These are phyloP conservation scores for Odontarrhena argentea DNA, from an alignment of 345 rosid genomes.

Conservation along the genomic window DNA sequence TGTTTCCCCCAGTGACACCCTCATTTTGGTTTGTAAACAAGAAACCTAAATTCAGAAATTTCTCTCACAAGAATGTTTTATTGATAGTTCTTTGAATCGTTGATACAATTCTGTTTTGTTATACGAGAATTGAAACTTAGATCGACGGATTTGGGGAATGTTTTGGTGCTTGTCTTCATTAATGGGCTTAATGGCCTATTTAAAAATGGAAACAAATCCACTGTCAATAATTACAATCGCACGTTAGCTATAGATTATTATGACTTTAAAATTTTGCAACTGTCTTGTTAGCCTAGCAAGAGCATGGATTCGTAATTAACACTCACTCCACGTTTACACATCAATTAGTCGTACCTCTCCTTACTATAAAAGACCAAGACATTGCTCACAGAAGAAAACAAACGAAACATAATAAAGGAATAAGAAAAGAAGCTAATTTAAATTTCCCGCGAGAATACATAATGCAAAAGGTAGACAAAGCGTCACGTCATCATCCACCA, in stretches of 20 bases:
- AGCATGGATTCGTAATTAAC: constrained; percentile 19
- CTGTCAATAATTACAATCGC: not conserved
- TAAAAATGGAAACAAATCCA: not conserved
- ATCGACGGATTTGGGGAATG: no score
- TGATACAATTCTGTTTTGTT: no score
- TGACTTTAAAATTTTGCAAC: not conserved
- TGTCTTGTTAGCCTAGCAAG: not conserved
- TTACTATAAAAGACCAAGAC: no score
- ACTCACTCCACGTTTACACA: not conserved
- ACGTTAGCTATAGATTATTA: not conserved
- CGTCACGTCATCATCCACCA: not conserved
- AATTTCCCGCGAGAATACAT: not conserved
- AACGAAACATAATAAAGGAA: not conserved
- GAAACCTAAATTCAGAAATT: no score
- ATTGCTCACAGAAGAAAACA: no score
- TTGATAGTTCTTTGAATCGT: no score
- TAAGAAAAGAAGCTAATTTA: no score
- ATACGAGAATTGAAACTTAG: no score
- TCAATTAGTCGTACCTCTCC: no score
- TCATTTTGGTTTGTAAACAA: no score
- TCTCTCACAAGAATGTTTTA: no score
- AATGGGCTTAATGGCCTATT: constrained; percentile 9
- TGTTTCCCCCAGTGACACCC: no score
- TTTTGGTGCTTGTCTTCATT: not conserved
- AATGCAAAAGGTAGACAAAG: constrained; percentile 14